phyloP scores from a whole-genome alignment of 2,329 filamentous ascomycete species.

The Verticillium longisporum region DNA sequence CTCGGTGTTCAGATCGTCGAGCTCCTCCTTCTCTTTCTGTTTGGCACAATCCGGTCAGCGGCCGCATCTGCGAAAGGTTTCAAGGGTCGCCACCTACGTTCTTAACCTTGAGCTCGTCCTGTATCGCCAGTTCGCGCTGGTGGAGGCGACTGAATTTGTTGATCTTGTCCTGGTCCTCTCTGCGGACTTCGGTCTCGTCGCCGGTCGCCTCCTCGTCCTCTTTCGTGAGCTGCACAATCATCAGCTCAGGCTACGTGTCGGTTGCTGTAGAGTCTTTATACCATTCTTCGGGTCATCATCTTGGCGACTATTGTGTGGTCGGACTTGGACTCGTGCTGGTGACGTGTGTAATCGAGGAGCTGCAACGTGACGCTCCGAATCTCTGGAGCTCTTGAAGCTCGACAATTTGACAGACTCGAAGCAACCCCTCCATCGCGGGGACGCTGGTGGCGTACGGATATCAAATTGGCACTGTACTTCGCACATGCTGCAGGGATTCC shows the following conservation, averaged over 20 bases:
- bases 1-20: constrained; percentile 86
- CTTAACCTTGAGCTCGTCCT: constrained; percentile 76
- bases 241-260: background rate
- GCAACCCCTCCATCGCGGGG: background rate
- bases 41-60: constrained; percentile 9
- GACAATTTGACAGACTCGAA: background rate
- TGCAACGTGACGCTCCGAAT: background rate
- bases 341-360: background rate
- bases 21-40: constrained; percentile 97
- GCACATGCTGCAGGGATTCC: no score
- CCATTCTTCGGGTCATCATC: constrained; percentile 56
- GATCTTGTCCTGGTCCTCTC: constrained; percentile 98
- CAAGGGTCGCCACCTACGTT: constrained; percentile 47
- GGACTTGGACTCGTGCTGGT: background rate
- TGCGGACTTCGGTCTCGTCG: constrained; percentile 87
- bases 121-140: constrained; percentile 70
- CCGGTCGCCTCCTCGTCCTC: constrained; percentile 77
- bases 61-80: background rate
- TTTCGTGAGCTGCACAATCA: constrained; percentile 67
- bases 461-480: background rate
- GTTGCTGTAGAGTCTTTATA: constrained; percentile 20
- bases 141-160: constrained; percentile 95
- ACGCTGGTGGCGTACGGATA: background rate
- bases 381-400: background rate
- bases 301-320: background rate